Conservation (phyloP, 78 protist species). For the Dictyostelium brefeldianum region DNA sequence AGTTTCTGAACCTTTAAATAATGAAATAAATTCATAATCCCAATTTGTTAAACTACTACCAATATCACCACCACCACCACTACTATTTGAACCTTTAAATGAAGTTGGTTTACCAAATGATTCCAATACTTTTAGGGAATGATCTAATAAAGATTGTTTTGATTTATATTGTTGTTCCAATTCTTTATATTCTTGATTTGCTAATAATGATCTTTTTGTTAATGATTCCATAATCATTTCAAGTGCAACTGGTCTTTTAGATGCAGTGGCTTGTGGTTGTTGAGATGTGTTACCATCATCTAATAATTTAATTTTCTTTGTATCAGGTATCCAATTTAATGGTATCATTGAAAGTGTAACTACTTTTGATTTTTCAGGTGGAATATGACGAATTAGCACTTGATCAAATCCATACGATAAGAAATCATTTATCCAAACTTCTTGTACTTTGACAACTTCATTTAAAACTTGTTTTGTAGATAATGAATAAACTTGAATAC, state of each 20-base stretch:
- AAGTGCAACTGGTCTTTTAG: neutral
- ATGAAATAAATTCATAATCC: neutral
- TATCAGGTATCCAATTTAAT: neutral
- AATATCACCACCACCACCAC: neutral
- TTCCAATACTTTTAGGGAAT: slow-evolving; percentile 27
- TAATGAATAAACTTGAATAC: slow-evolving; percentile 28
- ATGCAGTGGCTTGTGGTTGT: neutral
- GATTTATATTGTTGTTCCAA: neutral
- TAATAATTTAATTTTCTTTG: neutral
- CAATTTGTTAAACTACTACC: neutral
- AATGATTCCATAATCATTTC: slow-evolving; percentile 33
- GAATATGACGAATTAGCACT: slow-evolving; percentile 27
- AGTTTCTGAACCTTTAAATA: no score
- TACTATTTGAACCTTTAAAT: neutral
- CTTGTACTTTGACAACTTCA: neutral
- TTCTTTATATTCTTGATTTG: slow-evolving; percentile 13
- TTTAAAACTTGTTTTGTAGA: slow-evolving; percentile 16
- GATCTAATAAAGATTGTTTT: slow-evolving; percentile 18
- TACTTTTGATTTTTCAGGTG: neutral
- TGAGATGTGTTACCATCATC: neutral
- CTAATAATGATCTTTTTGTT: neutral
- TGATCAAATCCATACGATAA: slow-evolving; percentile 32
- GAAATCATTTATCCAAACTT: slow-evolving; percentile 47
- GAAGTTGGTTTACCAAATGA: slow-evolving; percentile 29
- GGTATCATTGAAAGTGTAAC: slow-evolving; percentile 27